Evolutionary conservation across 768 basidiomycete species (phyloP).

Genomic region (Glaciozyma martinii): DNA sequence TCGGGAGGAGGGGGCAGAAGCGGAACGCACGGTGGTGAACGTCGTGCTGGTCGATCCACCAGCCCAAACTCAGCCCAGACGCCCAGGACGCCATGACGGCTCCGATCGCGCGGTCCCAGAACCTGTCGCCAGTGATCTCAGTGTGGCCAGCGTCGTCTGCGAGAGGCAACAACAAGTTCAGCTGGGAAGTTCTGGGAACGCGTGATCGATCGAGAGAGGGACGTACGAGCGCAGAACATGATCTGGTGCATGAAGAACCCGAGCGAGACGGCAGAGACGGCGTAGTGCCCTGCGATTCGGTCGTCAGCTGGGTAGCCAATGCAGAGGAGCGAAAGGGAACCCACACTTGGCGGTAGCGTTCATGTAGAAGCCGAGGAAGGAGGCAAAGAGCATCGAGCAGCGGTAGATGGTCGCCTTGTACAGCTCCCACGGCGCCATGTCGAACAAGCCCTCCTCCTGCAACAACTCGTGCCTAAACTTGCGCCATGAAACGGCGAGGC

Average conservation of each 20-base stretch:
- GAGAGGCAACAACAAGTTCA: neutral
- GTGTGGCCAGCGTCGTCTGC: constrained; percentile 85
- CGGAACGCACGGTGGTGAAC: constrained; percentile 76
- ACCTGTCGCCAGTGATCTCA: constrained; percentile 83
- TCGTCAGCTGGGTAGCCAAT: neutral
- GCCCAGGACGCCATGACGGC: constrained; percentile 74
- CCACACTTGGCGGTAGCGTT: neutral
- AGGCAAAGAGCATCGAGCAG: neutral
- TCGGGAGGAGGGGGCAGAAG: neutral
- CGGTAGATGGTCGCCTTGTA: neutral
- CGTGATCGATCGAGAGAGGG: neutral
- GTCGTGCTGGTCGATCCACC: constrained; percentile 95
- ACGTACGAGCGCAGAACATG: constrained; percentile 61
- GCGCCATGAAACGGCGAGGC: constrained; percentile 13
- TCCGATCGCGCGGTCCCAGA: constrained; percentile 64
- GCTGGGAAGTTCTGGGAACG: neutral
- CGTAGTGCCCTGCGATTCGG: constrained; percentile 37
- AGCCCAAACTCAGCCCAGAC: constrained; percentile 88
- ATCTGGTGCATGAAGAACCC: constrained; percentile 94
- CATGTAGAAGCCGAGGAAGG: constrained; percentile 1
- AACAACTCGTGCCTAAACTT: constrained; percentile 15
- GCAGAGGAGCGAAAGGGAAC: neutral
- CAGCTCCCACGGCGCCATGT: neutral
- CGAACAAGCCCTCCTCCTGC: constrained; percentile 2
- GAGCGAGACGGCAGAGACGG: constrained; percentile 66